Evolutionary conservation across 371 early-diverging fungal genomes (phyloP).

Genomic region (Massospora cicadina): DNA sequence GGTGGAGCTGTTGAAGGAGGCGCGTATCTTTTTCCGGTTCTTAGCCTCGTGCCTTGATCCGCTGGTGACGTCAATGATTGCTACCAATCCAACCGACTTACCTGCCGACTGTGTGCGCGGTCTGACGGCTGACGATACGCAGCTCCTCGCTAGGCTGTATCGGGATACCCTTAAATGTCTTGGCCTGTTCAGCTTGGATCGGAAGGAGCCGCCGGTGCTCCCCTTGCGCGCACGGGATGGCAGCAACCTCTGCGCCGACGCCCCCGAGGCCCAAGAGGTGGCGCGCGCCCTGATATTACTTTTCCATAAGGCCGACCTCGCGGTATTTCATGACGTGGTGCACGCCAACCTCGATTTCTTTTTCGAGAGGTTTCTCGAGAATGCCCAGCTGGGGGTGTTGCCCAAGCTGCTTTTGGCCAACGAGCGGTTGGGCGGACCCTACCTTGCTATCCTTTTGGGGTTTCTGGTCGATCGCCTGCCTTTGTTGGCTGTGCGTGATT

Average conservation of each 20-base stretch:
- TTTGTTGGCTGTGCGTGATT: slow-evolving; percentile 58
- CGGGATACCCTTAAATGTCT: background rate
- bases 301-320: slow-evolving; percentile 50
- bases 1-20: slow-evolving; percentile 58
- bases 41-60: slow-evolving; percentile 2
- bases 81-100: background rate
- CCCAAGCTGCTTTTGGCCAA: slow-evolving; percentile 79
- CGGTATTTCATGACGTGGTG: slow-evolving; percentile 17
- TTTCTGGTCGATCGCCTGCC: slow-evolving; percentile 71
- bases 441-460: slow-evolving; percentile 56
- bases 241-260: background rate
- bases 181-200: background rate
- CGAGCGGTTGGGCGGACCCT: slow-evolving; percentile 54
- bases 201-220: background rate
- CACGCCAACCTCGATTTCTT: slow-evolving; percentile 20
- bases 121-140: background rate
- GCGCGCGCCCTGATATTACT: slow-evolving; percentile 28
- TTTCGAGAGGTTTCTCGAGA: slow-evolving; percentile 62
- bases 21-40: background rate
- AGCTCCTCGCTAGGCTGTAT: background rate
- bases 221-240: background rate
- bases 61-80: background rate
- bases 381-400: slow-evolving; percentile 62
- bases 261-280: slow-evolving; percentile 12
- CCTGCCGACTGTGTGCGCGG: background rate